phyloP scores from a whole-genome alignment of 2,329 filamentous ascomycete genomes.

The Verticillium klebahnii region DNA sequence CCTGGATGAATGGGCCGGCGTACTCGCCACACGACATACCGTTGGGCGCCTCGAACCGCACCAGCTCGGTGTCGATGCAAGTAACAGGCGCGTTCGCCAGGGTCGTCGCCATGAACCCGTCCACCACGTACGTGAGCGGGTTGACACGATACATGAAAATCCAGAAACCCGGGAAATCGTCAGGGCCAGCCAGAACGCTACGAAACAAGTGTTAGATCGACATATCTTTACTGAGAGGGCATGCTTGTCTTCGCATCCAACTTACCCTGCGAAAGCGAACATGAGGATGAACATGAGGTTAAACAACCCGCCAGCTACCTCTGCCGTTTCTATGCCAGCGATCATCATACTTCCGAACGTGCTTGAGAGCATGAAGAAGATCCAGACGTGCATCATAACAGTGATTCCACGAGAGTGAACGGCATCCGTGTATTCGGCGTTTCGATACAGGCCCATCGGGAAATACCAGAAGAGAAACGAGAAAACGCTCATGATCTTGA shows the following conservation, averaged over 20 bases:
- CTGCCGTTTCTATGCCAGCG: conserved; percentile 56
- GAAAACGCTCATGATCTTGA: conserved; percentile 45
- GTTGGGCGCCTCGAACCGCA: conserved; percentile 54
- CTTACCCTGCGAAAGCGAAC: conserved; percentile 50
- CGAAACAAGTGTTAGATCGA: conserved; percentile 4
- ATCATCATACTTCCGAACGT: conserved; percentile 64
- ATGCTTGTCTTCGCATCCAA: too few relatives aligned
- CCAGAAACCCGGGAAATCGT: conserved; percentile 62
- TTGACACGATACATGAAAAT: conserved; percentile 35
- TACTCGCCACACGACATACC: conserved; percentile 53
- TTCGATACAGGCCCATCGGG: conserved; percentile 58
- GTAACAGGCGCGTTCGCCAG: conserved; percentile 55
- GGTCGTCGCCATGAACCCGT: conserved; percentile 58
- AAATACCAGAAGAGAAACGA: conserved; percentile 66
- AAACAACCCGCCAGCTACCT: conserved; percentile 60
- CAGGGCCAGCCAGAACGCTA: conserved; percentile 22
- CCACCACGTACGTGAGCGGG: conserved; percentile 70
- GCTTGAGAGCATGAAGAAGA: conserved; percentile 61
- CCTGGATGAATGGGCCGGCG: conserved; percentile 39
- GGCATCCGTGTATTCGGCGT: conserved; percentile 48
- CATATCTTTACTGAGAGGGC: too few relatives aligned
- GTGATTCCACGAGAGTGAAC: conserved; percentile 45
- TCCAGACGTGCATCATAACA: conserved; percentile 58
- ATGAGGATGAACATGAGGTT: conserved; percentile 61
- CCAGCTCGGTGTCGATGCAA: conserved; percentile 62